Conservation (phyloP, 2,329 filamentous ascomycete species). For the Canariomyces notabilis region DNA sequence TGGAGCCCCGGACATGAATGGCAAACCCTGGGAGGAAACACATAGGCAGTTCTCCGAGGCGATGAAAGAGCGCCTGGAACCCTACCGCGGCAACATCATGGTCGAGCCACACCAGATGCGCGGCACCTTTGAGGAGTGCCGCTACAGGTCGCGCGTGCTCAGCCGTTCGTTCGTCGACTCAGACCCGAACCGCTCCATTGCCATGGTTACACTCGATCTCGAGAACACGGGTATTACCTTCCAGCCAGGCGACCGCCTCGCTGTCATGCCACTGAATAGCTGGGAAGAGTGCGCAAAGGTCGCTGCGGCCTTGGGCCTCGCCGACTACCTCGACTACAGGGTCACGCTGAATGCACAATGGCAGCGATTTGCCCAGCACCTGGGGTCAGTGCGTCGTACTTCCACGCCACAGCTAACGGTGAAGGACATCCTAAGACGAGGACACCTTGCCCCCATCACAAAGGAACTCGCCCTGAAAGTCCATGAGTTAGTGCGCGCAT, state of each 20-base stretch:
- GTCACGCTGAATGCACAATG: constrained; percentile 38
- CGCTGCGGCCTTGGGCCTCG: constrained; percentile 46
- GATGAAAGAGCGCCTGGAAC: constrained; percentile 50
- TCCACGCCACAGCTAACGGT: constrained; percentile 36
- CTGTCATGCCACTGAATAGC: constrained; percentile 50
- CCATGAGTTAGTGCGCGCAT: constrained; percentile 44
- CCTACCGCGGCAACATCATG: constrained; percentile 41
- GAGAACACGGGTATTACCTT: constrained; percentile 50
- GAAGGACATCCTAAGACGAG: constrained; percentile 45
- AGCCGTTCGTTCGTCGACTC: constrained; percentile 42
- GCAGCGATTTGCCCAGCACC: constrained; percentile 44
- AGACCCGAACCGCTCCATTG: constrained; percentile 42
- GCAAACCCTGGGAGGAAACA: constrained; percentile 46
- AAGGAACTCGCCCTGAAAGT: constrained; percentile 46
- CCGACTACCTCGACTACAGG: constrained; percentile 39
- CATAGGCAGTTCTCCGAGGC: constrained; percentile 47
- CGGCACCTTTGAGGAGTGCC: constrained; percentile 50
- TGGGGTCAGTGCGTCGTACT: constrained; percentile 35
- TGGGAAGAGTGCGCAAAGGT: constrained; percentile 53
- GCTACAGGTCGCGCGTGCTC: constrained; percentile 43
- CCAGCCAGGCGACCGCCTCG: constrained; percentile 47
- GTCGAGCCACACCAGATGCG: constrained; percentile 50
- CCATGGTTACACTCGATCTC: constrained; percentile 47
- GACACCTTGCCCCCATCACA: constrained; percentile 48
- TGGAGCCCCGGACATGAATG: constrained; percentile 37